Evolutionary conservation across 2,329 filamentous ascomycete genomes (phyloP).

Genomic region (Hypoxylon sp.): DNA sequence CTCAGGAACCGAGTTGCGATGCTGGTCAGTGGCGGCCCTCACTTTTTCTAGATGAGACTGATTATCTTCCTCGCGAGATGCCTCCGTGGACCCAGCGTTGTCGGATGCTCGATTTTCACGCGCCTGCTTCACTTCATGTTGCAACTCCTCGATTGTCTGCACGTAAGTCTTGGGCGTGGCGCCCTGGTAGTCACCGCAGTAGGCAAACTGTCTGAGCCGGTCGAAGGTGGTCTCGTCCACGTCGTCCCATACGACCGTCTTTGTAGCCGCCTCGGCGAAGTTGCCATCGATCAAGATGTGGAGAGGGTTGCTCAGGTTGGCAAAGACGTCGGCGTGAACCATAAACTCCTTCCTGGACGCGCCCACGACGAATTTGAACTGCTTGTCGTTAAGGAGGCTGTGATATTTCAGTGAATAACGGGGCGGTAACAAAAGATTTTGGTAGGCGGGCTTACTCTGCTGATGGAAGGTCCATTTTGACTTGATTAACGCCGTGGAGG

Average conservation of each 20-base stretch:
- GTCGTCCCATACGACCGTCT: conserved; percentile 4
- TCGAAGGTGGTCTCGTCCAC: conserved; percentile 10
- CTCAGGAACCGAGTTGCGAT: neutral
- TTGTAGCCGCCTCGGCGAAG: conserved; percentile 2
- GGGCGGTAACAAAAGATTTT: too few species aligned
- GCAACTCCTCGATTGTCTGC: too few species aligned
- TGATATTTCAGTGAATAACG: neutral
- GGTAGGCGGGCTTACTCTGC: neutral
- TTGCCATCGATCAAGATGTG: conserved; percentile 7
- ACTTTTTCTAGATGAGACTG: too few species aligned
- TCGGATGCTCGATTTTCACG: too few species aligned
- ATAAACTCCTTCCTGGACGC: conserved; percentile 6
- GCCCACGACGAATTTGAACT: conserved; percentile 19
- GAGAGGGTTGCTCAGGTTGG: conserved; percentile 7
- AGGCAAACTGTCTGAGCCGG: conserved; percentile 16
- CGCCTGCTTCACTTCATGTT: too few species aligned
- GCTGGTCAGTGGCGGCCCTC: too few species aligned
- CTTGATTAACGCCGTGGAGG: too few species aligned
- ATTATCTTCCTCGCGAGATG: too few species aligned
- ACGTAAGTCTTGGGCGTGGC: neutral
- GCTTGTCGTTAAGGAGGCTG: conserved; percentile 8
- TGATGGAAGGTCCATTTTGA: too few species aligned
- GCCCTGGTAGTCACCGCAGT: conserved; percentile 14
- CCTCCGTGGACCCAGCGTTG: too few species aligned
- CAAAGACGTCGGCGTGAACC: conserved; percentile 16